Base-by-base conservation (phyloP, 345 rosid genomes). In the Arabidopsis arenosa region DNA sequence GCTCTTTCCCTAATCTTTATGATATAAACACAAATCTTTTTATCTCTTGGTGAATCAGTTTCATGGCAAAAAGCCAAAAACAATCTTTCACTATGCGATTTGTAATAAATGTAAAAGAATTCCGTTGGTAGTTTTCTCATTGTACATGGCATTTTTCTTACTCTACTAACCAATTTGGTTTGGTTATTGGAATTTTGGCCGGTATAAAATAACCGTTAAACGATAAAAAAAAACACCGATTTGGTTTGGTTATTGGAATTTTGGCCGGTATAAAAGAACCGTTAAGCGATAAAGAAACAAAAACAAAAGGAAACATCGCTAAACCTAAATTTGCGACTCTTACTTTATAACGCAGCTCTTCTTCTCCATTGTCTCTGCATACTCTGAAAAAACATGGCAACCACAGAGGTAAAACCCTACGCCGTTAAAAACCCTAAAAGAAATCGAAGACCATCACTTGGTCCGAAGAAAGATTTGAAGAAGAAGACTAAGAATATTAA, bases 331-430 rank as follows among this genome's bases (percentile, higher is more conserved):
- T 6, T 28, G 37, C 1, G 9, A 7, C 41, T 60, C 64, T 0
- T 28, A 28, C 4, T 72, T 66, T 78, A 72, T 41, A 78, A 78
- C 60, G 81, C 77, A 77, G 81, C 57, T 39, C 13, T 5, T 77
- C 72, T 48, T 64, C 72, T n/a, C 0, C 76, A 21, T 30, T 18
- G 61, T 56, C 39, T 56, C 32, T n/a, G 4, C 0, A 21, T 10
- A 78, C 35, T 15, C 76, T 12, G 6, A 3, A 49, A 41, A 43
- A 45, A 7, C 62, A 77, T 70, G 76, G 40, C 55, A 10, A 40
- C 56, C 5, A 39, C 62, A 13, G 67, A 71, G 67, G 21, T 63
- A 5, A 77, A 78, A 71, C 68, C 68, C 77, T 72, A 63, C 33
- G 4, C 69, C 40, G 4, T 12, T 9, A 63, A 15, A 79, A 81